Evolutionary conservation across 176 grass and related monocot species (phyloP), one percentile per base, ranked within the genome.

Genomic region (Chloris gayana): DNA sequence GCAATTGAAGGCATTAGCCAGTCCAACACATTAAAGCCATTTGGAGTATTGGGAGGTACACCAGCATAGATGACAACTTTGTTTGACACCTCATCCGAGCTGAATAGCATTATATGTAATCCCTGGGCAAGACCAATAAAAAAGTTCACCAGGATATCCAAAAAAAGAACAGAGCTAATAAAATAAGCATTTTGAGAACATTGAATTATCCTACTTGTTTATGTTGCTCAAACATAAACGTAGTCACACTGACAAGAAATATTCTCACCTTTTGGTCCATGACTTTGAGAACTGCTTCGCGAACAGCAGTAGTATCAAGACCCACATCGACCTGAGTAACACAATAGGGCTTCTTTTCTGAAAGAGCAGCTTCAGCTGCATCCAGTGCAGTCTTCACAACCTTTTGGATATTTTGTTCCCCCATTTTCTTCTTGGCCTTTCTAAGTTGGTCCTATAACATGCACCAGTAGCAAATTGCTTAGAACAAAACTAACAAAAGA

Each of bases 381-480:
- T 91, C 88, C 70, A 86, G 74, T 61, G 90, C 90, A 25, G 79
- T 59, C 84, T 91, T 89, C 7, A 93, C 74, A 54, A 90, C 96
- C 75, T 95, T 99, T 47, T 89, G 77, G 46, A 89, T 88, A 82
- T 99, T 99, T 82, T 93, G 88, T 70, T 99, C 92, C 12, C 85
- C 92, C 53, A 87, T 86, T 81, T 99, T 91, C 86, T 95, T 99
- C 79, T 98, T 99, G 27, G 86, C 90, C 74, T 95, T 93, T 85
- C 87, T 92, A 41, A 95, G 77, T 89, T 92, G 31, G 69, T 94
- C 92, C 95, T 99, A 80, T 11, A 0, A 17, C 25, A 50, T 15
- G 46, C 62, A 84, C 72, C 1, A 76, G 54, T 37, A 17, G 46
- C 45, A 89, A 49, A 49, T 2, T 49, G 17, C 35, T 76, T 39